Base-by-base conservation (phyloP, 1,139 yeast genomes). In the Sugiyamaella paludigena region DNA sequence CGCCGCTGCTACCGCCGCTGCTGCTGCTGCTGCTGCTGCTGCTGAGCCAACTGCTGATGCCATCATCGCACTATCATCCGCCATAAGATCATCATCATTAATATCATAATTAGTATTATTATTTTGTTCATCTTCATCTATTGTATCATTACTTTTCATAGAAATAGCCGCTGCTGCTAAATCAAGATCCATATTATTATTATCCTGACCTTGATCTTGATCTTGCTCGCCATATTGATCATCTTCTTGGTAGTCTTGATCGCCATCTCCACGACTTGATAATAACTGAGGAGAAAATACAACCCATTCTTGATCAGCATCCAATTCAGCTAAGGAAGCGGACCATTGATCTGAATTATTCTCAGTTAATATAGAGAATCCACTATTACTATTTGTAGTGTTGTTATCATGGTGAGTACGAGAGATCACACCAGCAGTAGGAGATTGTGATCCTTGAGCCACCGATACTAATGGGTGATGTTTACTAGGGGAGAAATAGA, bases 251-350 rank as follows among this genome's bases (percentile, higher is more conserved):
- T 19, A 36, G 7, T 6, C 37, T 12, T n/a, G n/a, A n/a, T 37
- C 47, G 11, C 37, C 42, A 11, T 33, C 47, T 26, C 37, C 47
- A 36, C 37, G 30, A 13, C 43, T 35, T 7, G 51, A 43, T 27
- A 47, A 33, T 38, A 47, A 29, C 30, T 51, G 55, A 1, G 65
- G 64, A 12, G 66, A 63, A 50, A 63, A 63, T 43, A 63, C 52
- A 13, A 63, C 62, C 67, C 67, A 63, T 46, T 63, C 67, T 41
- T 57, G 51, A 37, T 49, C 52, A 12, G 46, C 54, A 29, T 47
- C 56, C 9, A 49, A 31, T 24, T 42, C 45, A 19, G 24, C 24
- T 7, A 35, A 12, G 15, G 35, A 39, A 2, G 45, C 35, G 6
- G 45, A 36, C 40, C 41, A 40, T 11, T 36, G 40, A 30, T 35